These are phyloP conservation scores for Butyriboletus appendiculatus DNA, from an alignment of 1,284 basidiomycete species.

Conservation along the genomic window DNA sequence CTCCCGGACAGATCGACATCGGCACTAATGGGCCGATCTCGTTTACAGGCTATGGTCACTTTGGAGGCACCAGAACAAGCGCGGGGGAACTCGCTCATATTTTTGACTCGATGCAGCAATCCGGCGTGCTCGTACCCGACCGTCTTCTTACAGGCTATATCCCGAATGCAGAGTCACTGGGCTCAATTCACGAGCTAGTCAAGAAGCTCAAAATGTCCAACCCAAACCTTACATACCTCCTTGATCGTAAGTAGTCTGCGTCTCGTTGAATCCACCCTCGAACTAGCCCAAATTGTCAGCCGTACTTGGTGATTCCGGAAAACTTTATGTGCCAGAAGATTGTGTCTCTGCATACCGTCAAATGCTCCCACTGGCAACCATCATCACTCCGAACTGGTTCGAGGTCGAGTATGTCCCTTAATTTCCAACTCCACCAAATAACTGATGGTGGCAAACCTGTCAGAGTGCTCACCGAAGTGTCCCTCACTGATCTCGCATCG, in stretches of 20 bases:
- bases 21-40: neutral
- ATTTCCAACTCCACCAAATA: neutral
- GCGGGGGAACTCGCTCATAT: conserved; percentile 68
- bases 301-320: conserved; percentile 89
- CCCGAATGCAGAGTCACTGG: conserved; percentile 81
- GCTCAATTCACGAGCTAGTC: conserved; percentile 66
- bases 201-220: conserved; percentile 56
- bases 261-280: conserved; percentile 3
- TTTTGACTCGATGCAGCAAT: conserved; percentile 67
- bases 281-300: conserved; percentile 68
- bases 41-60: conserved; percentile 69
- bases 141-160: conserved; percentile 87
- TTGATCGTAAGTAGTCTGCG: conserved; percentile 76
- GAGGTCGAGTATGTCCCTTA: conserved; percentile 84
- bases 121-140: conserved; percentile 63
- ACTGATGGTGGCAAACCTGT: conserved; percentile 10
- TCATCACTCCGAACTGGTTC: conserved; percentile 98
- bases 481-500: conserved; percentile 65
- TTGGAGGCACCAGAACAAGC: conserved; percentile 73
- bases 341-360: conserved; percentile 88
- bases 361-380: conserved; percentile 80
- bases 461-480: conserved; percentile 74
- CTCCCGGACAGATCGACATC: neutral
- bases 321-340: conserved; percentile 85
- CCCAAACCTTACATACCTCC: conserved; percentile 75